These are phyloP conservation scores for Apiotrichum mycotoxinovorans DNA, from an alignment of 1,284 basidiomycete species.

Conservation along the genomic window DNA sequence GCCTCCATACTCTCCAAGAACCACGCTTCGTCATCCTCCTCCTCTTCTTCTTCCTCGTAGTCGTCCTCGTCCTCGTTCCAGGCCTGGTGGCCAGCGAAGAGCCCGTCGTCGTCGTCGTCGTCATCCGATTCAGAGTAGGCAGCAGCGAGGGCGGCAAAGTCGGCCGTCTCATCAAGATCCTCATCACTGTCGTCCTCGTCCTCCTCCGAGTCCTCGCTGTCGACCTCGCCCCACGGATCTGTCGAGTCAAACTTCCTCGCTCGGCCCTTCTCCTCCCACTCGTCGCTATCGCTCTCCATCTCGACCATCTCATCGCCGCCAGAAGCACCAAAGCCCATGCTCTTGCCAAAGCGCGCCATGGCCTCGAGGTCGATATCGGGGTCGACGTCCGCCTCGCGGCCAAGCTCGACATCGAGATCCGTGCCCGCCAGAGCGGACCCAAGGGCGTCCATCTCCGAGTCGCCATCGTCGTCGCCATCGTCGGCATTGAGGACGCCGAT, in stretches of 20 bases:
- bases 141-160: conserved; percentile 15
- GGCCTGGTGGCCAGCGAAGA: conserved; percentile 9
- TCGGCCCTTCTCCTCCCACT: conserved; percentile 15
- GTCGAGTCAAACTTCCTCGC: conserved; percentile 2
- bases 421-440: conserved; percentile 20
- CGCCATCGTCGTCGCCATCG: background rate
- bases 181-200: conserved; percentile 9
- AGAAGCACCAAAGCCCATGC: conserved; percentile 16
- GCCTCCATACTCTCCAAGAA: conserved; percentile 46
- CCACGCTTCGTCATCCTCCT: conserved; percentile 21
- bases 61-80: conserved; percentile 20
- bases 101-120: conserved; percentile 11
- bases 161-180: conserved; percentile 3
- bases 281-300: conserved; percentile 18
- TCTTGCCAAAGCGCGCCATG: conserved; percentile 27
- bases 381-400: conserved; percentile 22
- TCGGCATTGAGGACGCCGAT: conserved; percentile 2
- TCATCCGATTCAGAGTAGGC: conserved; percentile 22
- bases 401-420: conserved; percentile 11
- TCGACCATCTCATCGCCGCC: conserved; percentile 13
- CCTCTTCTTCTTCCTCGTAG: conserved; percentile 18
- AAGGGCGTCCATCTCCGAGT: conserved; percentile 18
- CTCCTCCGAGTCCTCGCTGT: conserved; percentile 8
- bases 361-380: conserved; percentile 29
- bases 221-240: conserved; percentile 11